Evolutionary conservation across 2,329 filamentous ascomycete species (phyloP).

Genomic region (Penicillium freii): DNA sequence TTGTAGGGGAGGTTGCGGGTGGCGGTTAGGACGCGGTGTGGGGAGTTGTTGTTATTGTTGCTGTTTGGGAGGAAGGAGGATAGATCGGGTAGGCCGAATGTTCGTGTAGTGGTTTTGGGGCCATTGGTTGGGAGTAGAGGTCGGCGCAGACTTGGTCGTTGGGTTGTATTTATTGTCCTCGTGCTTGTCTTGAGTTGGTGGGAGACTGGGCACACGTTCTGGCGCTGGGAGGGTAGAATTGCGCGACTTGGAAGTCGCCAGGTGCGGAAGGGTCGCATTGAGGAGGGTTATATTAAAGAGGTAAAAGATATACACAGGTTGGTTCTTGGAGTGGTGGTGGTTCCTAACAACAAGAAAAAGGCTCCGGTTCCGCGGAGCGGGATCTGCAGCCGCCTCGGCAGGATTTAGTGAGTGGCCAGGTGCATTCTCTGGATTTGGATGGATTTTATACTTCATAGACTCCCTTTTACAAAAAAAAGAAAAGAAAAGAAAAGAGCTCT

Average conservation of each 20-base stretch:
- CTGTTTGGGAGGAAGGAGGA: constrained; percentile 29
- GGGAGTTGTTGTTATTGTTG: constrained; percentile 31
- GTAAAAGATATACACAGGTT: background rate
- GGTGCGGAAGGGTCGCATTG: constrained; percentile 15
- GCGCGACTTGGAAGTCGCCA: constrained; percentile 18
- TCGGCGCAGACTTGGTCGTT: constrained; percentile 4
- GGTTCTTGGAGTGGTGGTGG: constrained; percentile 1
- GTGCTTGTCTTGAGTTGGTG: background rate
- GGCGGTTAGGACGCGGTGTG: constrained; percentile 68
- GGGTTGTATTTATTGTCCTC: constrained; percentile 16
- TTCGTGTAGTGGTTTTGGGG: constrained; percentile 9
- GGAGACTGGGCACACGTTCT: background rate
- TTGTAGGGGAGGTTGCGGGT: constrained; percentile 75
- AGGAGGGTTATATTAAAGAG: background rate
- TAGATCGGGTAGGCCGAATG: constrained; percentile 31
- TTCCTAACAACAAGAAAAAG: constrained; percentile 6
- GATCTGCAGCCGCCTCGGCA: constrained; percentile 17
- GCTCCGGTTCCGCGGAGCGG: constrained; percentile 15
- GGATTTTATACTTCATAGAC: background rate
- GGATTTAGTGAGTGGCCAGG: background rate
- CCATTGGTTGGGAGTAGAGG: constrained; percentile 3
- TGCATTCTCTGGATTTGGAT: background rate
- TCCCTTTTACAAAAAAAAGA: background rate
- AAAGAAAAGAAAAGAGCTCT: too few species aligned
- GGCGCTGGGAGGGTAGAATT: background rate